Conservation (phyloP, 495 filamentous ascomycete genomes). For the Umbilicaria muhlenbergii region DNA sequence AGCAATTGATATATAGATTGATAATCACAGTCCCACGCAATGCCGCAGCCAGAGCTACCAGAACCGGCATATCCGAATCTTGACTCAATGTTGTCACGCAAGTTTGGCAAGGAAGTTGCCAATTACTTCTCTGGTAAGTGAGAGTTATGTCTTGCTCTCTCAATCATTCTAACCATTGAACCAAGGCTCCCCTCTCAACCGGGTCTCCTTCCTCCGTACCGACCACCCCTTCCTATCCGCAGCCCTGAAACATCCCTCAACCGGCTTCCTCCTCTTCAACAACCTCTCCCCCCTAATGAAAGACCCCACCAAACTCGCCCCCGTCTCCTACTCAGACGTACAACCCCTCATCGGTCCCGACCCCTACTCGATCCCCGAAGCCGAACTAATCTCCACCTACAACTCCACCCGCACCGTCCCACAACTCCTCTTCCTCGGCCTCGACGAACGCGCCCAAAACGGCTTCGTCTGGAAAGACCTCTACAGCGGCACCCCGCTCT, state of each 20-base stretch:
- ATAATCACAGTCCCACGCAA: background rate
- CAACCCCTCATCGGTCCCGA: conserved; percentile 51
- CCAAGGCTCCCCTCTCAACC: conserved; percentile 54
- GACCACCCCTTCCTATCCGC: conserved; percentile 65
- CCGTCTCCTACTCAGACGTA: conserved; percentile 46
- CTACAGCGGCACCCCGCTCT: conserved; percentile 68
- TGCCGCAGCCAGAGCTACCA: conserved; percentile 25
- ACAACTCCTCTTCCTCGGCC: conserved; percentile 68
- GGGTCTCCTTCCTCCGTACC: conserved; percentile 71
- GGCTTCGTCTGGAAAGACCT: conserved; percentile 32
- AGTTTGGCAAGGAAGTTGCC: conserved; percentile 77
- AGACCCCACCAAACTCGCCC: conserved; percentile 39
- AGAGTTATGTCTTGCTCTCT: background rate
- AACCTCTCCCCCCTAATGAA: conserved; percentile 61
- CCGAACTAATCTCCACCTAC: conserved; percentile 53
- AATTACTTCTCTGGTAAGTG: conserved; percentile 82
- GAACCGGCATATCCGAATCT: conserved; percentile 45
- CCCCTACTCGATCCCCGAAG: conserved; percentile 56
- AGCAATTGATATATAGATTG: no score
- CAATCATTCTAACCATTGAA: conserved; percentile 5
- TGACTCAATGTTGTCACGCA: conserved; percentile 71
- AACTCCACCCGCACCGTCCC: conserved; percentile 55
- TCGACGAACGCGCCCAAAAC: conserved; percentile 51
- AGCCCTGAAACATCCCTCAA: conserved; percentile 55
- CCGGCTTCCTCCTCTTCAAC: conserved; percentile 63